phyloP scores from a whole-genome alignment of 176 grass and related monocot genomes.

The Cenchrus purpureus region DNA sequence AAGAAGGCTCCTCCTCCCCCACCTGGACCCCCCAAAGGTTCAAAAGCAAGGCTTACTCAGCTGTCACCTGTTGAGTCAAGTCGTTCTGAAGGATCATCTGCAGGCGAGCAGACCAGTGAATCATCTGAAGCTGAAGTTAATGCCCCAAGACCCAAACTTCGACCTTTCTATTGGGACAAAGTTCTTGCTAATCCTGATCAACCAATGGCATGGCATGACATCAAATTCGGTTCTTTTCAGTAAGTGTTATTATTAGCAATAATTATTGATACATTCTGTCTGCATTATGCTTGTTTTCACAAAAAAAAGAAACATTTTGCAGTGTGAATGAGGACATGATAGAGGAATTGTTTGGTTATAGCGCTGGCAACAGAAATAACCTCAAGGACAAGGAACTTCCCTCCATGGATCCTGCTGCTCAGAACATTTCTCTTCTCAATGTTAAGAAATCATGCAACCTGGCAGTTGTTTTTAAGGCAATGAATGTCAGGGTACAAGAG shows the following conservation, averaged over 20 bases:
- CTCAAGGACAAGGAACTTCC: slow-evolving; percentile 47
- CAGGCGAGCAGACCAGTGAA: slow-evolving; percentile 33
- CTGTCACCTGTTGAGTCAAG: slow-evolving; percentile 49
- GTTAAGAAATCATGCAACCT: slow-evolving; percentile 94
- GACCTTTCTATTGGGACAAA: slow-evolving; percentile 96
- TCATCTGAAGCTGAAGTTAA: slow-evolving; percentile 45
- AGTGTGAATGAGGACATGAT: slow-evolving; percentile 95
- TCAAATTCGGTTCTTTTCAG: slow-evolving; percentile 96
- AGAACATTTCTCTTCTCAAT: slow-evolving; percentile 76
- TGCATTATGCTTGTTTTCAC: slow-evolving; percentile 26
- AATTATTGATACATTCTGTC: not conserved
- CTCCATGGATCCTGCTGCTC: slow-evolving; percentile 26
- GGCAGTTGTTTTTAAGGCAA: slow-evolving; percentile 86
- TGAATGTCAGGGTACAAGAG: slow-evolving; percentile 71
- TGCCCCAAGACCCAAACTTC: slow-evolving; percentile 68
- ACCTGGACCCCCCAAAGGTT: slow-evolving; percentile 41
- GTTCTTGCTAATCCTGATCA: slow-evolving; percentile 85
- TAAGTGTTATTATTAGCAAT: slow-evolving; percentile 53
- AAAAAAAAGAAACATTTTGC: slow-evolving; percentile 11
- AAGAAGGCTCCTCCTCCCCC: slow-evolving; percentile 32
- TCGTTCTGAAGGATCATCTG: slow-evolving; percentile 53
- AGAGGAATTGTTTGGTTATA: slow-evolving; percentile 83
- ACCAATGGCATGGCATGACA: slow-evolving; percentile 91
- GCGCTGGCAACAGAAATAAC: slow-evolving; percentile 48
- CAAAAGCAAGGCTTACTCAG: slow-evolving; percentile 39